These are phyloP conservation scores for Chlorella sp. DNA, from an alignment of 139 green algal genomes.

Conservation along the genomic window DNA sequence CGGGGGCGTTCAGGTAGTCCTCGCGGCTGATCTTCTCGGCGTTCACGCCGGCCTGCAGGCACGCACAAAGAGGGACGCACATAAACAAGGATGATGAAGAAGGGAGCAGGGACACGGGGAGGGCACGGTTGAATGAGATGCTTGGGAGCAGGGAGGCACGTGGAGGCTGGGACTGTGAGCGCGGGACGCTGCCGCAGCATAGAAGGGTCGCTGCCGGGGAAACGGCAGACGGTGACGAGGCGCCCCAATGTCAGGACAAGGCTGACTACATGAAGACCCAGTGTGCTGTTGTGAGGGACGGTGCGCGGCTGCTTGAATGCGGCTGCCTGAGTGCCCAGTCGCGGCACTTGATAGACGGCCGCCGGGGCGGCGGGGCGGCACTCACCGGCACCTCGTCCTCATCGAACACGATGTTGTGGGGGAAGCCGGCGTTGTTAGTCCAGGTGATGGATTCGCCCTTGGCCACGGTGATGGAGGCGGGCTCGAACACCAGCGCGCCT, in stretches of 20 bases:
- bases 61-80: not conserved
- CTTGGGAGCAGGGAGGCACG: too few relatives aligned
- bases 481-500: slow-evolving; percentile 65
- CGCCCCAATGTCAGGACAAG: too few relatives aligned
- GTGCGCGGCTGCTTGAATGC: not conserved
- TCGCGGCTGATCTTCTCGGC: slow-evolving; percentile 86
- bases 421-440: slow-evolving; percentile 83
- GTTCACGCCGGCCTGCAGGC: slow-evolving; percentile 78
- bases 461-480: slow-evolving; percentile 68
- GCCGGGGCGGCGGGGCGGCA: not conserved
- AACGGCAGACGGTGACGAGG: too few relatives aligned
- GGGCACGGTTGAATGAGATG: too few relatives aligned
- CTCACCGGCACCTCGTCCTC: slow-evolving; percentile 88
- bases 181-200: too few relatives aligned
- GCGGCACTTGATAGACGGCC: not conserved
- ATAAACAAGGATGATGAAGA: not conserved
- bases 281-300: too few relatives aligned
- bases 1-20: slow-evolving; percentile 92
- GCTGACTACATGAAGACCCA: too few relatives aligned
- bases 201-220: too few relatives aligned
- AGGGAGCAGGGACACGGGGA: not conserved
- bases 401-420: slow-evolving; percentile 92
- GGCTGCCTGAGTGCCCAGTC: not conserved
- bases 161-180: too few relatives aligned
- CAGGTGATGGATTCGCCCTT: slow-evolving; percentile 86